Evolutionary conservation across 2,329 filamentous ascomycete genomes (phyloP).

Genomic region (Sporothrix curviconia): DNA sequence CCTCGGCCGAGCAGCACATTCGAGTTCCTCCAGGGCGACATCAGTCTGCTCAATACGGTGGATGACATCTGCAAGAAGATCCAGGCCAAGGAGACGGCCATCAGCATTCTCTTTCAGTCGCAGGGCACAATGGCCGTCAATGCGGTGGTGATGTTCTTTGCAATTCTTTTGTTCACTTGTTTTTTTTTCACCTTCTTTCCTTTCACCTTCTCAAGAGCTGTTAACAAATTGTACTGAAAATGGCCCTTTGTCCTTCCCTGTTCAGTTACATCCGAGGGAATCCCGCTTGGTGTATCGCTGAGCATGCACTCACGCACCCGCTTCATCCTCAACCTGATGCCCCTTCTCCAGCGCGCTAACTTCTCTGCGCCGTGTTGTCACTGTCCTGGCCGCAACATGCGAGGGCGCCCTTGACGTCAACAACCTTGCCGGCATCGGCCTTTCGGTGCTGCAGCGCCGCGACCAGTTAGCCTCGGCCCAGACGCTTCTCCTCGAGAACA

Average conservation of each 20-base stretch:
- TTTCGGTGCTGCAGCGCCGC: constrained; percentile 33
- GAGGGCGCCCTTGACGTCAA: constrained; percentile 33
- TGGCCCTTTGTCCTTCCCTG: too few relatives aligned
- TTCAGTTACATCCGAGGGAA: constrained; percentile 52
- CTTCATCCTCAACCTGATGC: constrained; percentile 51
- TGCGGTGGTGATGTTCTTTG: background rate
- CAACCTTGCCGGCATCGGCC: constrained; percentile 29
- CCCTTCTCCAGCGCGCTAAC: constrained; percentile 41
- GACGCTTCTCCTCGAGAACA: constrained; percentile 41
- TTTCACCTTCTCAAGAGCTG: too few relatives aligned
- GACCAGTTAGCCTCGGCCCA: constrained; percentile 44
- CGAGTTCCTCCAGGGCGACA: constrained; percentile 40
- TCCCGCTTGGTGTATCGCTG: constrained; percentile 46
- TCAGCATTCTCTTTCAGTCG: constrained; percentile 30
- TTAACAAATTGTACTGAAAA: too few relatives aligned
- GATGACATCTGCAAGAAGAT: constrained; percentile 46
- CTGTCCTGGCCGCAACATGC: constrained; percentile 45
- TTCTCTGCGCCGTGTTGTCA: constrained; percentile 46
- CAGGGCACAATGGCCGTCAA: constrained; percentile 4
- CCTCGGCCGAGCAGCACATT: constrained; percentile 37
- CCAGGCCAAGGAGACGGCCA: constrained; percentile 38
- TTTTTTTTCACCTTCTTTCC: background rate
- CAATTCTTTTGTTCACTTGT: background rate
- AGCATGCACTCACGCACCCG: constrained; percentile 52
- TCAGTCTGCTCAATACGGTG: constrained; percentile 40